These are phyloP conservation scores for Hericium rajendrae DNA, from an alignment of 768 basidiomycete species.

Conservation along the genomic window DNA sequence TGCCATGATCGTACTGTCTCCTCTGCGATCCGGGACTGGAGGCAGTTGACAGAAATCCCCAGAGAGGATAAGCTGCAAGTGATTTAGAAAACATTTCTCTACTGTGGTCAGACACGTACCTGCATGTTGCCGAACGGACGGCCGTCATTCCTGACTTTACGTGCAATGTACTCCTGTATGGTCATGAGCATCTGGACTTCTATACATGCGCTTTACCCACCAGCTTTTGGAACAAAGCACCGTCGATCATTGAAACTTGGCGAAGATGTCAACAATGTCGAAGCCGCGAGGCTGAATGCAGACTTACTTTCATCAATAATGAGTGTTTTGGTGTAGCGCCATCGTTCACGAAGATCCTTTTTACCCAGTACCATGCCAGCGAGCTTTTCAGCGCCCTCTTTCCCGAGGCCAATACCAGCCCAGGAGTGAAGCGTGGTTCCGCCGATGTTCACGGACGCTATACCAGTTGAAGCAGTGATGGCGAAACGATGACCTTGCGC, in stretches of 20 bases:
- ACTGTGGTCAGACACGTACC: slow-evolving; percentile 27
- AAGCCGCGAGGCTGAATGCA: neutral
- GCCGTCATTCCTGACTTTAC: slow-evolving; percentile 38
- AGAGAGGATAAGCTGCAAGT: slow-evolving; percentile 61
- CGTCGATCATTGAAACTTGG: slow-evolving; percentile 86
- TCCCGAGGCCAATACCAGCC: slow-evolving; percentile 74
- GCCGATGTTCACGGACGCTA: slow-evolving; percentile 76
- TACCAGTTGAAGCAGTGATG: slow-evolving; percentile 74
- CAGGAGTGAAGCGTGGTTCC: slow-evolving; percentile 75
- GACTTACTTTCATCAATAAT: slow-evolving; percentile 79
- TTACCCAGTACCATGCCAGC: neutral
- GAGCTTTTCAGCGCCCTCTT: slow-evolving; percentile 41
- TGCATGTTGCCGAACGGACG: slow-evolving; percentile 83
- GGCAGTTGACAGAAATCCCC: slow-evolving; percentile 92
- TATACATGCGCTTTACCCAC: slow-evolving; percentile 24
- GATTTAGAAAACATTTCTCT: neutral
- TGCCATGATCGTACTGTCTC: slow-evolving; percentile 36
- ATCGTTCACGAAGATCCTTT: slow-evolving; percentile 37
- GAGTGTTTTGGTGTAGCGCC: slow-evolving; percentile 52
- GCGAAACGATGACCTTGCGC: slow-evolving; percentile 36
- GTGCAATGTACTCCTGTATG: slow-evolving; percentile 52
- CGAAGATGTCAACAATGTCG: neutral
- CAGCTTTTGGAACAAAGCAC: slow-evolving; percentile 70
- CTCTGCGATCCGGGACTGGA: slow-evolving; percentile 51
- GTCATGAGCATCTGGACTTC: slow-evolving; percentile 13